Evolutionary conservation across 2,329 filamentous ascomycete species (phyloP).

Genomic region (Ceratocystis destructans): DNA sequence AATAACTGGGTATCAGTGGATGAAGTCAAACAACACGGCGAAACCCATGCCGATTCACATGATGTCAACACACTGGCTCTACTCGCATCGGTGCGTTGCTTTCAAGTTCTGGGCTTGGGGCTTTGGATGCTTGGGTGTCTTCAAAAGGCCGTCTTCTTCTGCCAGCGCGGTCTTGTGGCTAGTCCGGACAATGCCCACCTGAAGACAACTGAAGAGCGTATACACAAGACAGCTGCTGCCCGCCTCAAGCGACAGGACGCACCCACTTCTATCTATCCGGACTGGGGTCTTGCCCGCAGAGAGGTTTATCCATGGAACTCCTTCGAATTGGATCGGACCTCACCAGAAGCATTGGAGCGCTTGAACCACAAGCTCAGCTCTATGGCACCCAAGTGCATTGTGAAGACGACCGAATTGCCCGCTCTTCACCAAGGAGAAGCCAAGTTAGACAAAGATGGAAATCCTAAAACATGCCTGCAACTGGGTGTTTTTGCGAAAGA

Average conservation of each 20-base stretch:
- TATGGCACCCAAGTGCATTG: slow-evolving; percentile 70
- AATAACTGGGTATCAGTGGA: slow-evolving; percentile 31
- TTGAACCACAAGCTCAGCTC: slow-evolving; percentile 56
- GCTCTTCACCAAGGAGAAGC: slow-evolving; percentile 46
- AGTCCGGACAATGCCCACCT: slow-evolving; percentile 45
- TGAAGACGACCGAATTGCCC: slow-evolving; percentile 62
- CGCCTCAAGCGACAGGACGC: slow-evolving; percentile 35
- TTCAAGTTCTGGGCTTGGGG: slow-evolving; percentile 43
- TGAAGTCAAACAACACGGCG: slow-evolving; percentile 20
- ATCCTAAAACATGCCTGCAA: slow-evolving; percentile 52
- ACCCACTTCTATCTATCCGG: slow-evolving; percentile 46
- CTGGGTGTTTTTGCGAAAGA: slow-evolving; percentile 81
- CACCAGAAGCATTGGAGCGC: slow-evolving; percentile 51
- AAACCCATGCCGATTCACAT: neutral
- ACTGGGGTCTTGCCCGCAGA: slow-evolving; percentile 54
- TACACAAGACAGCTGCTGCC: slow-evolving; percentile 39
- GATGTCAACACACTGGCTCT: slow-evolving; percentile 27
- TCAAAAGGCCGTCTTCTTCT: slow-evolving; percentile 53
- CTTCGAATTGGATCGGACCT: slow-evolving; percentile 56
- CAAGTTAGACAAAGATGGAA: slow-evolving; percentile 33
- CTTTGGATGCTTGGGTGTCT: slow-evolving; percentile 54
- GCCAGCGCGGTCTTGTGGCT: slow-evolving; percentile 43
- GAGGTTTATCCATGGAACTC: slow-evolving; percentile 59
- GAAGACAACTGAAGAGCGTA: slow-evolving; percentile 37
- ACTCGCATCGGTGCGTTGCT: slow-evolving; percentile 38